Evolutionary conservation across 148 eudicot genomes (phyloP), one percentile per base, ranked within the genome.

Genomic region (Euryodendron excelsum): DNA sequence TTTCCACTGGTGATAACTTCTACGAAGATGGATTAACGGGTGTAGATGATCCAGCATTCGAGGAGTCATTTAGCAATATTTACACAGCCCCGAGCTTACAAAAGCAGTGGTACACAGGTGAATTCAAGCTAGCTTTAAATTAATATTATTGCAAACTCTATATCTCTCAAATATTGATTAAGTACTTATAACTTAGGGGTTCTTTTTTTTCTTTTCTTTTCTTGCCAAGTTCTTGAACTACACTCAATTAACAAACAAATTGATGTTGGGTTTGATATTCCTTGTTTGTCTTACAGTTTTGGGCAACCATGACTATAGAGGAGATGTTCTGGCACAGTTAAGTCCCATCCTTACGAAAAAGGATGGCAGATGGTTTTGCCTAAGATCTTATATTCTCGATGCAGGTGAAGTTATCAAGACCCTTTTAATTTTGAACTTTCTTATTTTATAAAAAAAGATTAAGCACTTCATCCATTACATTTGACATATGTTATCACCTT

Each of bases 1-100:
- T 94, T 34, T 94, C 97, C 11, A 92, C 95, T 0, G 98, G 98
- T 20, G 98, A 94, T 53, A 92, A 94, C 76, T 94, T 94, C 65
- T 94, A 94, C 58, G 89, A 88, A 1, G 30, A 87, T 72, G 98
- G 98, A 20, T 82, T 92, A 64, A 82, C 79, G 1, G 85, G 91
- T 1, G 83, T 85, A 53, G 25, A 91, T 74, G 98, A 94, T 83
- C 86, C 89, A 14, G 87, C 88, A 4, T 94, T 94, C 78, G 66
- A 79, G 0, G 88, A 91, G 25, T 94, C 97, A 2, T 94, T 88
- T 76, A 80, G 83, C 45, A 69, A 88, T 20, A 83, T 94, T 28
- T 94, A 92, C 65, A 41, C 45, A 39, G 44, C 85, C 91, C 20
- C 87, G 91, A 92, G 95, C 90, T 86, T 94, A 41, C 93, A 90